A percentile compares a stretch with the other conserved stretches of the same genome.
phyloP scores from a whole-genome alignment of 2,329 filamentous ascomycete genomes.

The Alternaria rosae region DNA sequence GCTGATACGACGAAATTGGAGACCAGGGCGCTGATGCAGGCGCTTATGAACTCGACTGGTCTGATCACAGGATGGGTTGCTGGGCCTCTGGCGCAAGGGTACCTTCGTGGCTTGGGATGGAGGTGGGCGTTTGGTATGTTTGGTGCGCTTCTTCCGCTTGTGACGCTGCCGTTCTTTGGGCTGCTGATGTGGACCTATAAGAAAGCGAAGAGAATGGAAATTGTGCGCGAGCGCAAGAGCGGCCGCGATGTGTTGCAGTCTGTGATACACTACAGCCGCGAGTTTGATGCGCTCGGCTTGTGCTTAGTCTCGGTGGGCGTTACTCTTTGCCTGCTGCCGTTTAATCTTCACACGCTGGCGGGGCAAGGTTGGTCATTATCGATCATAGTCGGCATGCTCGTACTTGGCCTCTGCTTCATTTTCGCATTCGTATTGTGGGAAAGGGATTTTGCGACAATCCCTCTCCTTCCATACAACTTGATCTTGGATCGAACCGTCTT shows the following conservation, averaged over 20 bases:
- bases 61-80: constrained; percentile 30
- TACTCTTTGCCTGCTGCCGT: constrained; percentile 72
- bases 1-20: constrained; percentile 71
- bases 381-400: constrained; percentile 47
- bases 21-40: constrained; percentile 69
- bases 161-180: constrained; percentile 65
- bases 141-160: constrained; percentile 66
- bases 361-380: constrained; percentile 29
- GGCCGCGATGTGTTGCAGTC: constrained; percentile 58
- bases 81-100: constrained; percentile 30
- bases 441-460: constrained; percentile 42
- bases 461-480: constrained; percentile 52
- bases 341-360: constrained; percentile 52
- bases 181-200: constrained; percentile 63
- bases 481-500: constrained; percentile 51
- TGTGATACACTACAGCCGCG: constrained; percentile 61
- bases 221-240: constrained; percentile 53
- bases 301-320: constrained; percentile 67
- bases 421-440: constrained; percentile 49
- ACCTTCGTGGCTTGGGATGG: constrained; percentile 61
- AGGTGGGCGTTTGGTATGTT: constrained; percentile 73
- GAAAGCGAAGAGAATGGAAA: constrained; percentile 64
- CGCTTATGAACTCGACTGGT: constrained; percentile 44
- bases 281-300: constrained; percentile 70
- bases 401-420: constrained; percentile 45